Conservation (phyloP, 768 basidiomycete species). For the Tulasnella sp. region DNA sequence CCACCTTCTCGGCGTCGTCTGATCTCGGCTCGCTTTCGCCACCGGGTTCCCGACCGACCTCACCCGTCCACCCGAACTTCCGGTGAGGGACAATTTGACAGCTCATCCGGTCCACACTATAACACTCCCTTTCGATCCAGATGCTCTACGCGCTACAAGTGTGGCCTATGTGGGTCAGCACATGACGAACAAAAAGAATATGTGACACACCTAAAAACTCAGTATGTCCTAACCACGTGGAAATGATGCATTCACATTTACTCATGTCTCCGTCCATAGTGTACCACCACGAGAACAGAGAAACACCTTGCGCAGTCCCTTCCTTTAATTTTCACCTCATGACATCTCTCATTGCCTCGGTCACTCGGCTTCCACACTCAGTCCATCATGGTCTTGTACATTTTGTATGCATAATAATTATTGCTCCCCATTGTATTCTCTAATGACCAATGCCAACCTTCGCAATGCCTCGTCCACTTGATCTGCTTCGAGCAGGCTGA, state of each 20-base stretch:
- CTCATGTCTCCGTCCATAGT: neutral
- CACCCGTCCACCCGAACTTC: neutral
- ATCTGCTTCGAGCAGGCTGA: conserved; percentile 41
- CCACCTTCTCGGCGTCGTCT: neutral
- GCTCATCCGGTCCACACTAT: neutral
- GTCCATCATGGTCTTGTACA: neutral
- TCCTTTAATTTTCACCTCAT: neutral
- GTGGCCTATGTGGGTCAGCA: conserved; percentile 7
- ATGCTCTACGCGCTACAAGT: conserved; percentile 10
- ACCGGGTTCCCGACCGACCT: conserved; percentile 3
- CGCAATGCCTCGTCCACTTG: conserved; percentile 14
- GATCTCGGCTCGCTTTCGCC: neutral
- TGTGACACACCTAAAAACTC: neutral
- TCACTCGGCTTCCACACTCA: neutral
- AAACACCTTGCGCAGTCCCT: neutral
- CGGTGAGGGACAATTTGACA: neutral
- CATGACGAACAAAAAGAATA: conserved; percentile 5
- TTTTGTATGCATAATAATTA: neutral
- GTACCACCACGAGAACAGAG: neutral
- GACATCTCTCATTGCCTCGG: neutral
- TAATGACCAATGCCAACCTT: conserved; percentile 12
- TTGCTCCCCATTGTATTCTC: conserved; percentile 12
- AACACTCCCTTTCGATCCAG: neutral
- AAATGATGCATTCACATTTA: neutral
- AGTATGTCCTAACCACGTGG: neutral